Percentiles rank a stretch among this genome's conserved stretches.
Evolutionary conservation across 352 stramenopile species (phyloP).

Genomic region (Globisporangium rhizosaccharum): DNA sequence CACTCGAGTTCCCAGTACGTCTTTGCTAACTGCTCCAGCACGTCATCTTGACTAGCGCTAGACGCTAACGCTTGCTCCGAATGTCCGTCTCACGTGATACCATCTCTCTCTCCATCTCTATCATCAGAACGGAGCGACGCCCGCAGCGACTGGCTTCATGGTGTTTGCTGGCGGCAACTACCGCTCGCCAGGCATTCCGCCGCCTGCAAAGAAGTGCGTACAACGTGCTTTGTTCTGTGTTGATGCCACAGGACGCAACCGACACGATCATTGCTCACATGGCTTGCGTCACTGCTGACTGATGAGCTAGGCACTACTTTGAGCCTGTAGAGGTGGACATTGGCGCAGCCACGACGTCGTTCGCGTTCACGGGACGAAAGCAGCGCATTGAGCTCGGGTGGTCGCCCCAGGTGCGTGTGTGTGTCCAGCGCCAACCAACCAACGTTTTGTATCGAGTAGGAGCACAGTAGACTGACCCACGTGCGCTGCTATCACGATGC

Average conservation of each 20-base stretch:
- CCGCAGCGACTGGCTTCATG: slow-evolving; percentile 60
- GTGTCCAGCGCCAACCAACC: no score
- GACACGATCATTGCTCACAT: not conserved
- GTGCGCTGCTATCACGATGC: not conserved
- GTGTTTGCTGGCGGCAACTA: slow-evolving; percentile 61
- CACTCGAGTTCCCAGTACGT: slow-evolving; percentile 74
- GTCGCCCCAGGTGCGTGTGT: slow-evolving; percentile 64
- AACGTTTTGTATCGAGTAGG: not conserved
- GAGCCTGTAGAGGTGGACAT: slow-evolving; percentile 62
- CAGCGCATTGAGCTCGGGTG: slow-evolving; percentile 70
- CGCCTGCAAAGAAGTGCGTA: slow-evolving; percentile 43
- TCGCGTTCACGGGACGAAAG: slow-evolving; percentile 56
- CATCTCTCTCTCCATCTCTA: not conserved
- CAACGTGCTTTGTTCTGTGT: not conserved
- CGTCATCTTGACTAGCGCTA: no score
- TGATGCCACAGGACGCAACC: not conserved
- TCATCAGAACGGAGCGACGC: slow-evolving; percentile 64
- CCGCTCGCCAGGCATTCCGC: slow-evolving; percentile 25
- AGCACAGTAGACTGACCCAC: not conserved
- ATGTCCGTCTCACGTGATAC: not conserved
- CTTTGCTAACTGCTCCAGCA: no score
- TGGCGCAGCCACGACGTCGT: slow-evolving; percentile 26
- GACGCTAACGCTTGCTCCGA: not conserved
- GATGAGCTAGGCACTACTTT: slow-evolving; percentile 54
- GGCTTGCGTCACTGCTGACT: not conserved